Evolutionary conservation across 164 flowering plant species (phyloP).

Genomic region (Saururus chinensis): DNA sequence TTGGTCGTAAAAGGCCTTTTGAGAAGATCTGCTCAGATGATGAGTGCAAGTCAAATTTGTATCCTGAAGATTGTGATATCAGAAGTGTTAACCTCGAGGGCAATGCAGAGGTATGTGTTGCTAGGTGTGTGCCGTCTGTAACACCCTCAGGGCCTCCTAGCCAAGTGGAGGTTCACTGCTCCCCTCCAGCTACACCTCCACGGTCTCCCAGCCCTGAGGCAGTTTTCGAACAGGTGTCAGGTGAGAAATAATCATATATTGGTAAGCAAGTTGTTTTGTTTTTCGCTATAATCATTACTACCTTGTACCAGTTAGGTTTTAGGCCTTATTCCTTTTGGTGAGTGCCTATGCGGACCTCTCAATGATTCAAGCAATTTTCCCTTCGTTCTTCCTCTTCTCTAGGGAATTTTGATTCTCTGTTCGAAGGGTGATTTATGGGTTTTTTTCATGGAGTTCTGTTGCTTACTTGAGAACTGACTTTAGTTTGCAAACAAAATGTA

Average conservation of each 20-base stretch:
- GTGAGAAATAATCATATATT: conserved; percentile 21
- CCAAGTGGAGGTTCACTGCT: not conserved
- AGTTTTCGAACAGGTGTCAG: conserved; percentile 23
- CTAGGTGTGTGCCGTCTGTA: not conserved
- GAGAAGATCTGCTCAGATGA: conserved; percentile 9
- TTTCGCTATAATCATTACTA: too few relatives aligned
- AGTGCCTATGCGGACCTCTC: too few relatives aligned
- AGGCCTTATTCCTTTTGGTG: too few relatives aligned
- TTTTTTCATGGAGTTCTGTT: too few relatives aligned
- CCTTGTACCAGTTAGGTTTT: not conserved
- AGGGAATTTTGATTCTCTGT: too few relatives aligned
- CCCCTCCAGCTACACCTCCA: conserved; percentile 22
- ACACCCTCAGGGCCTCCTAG: not conserved
- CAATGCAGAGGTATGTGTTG: not conserved
- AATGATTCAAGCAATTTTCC: too few relatives aligned
- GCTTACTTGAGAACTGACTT: too few relatives aligned
- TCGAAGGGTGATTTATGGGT: too few relatives aligned
- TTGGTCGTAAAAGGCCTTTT: not conserved
- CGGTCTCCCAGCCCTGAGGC: conserved; percentile 41
- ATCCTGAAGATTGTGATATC: not conserved
- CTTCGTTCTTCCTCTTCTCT: too few relatives aligned
- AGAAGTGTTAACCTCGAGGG: not conserved
- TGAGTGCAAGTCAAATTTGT: not conserved
- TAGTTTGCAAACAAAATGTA: too few relatives aligned
- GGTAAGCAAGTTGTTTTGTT: not conserved